Evolutionary conservation across 768 basidiomycete genomes (phyloP), one percentile per base, ranked within the genome.

Genomic region (Suillus decipiens): DNA sequence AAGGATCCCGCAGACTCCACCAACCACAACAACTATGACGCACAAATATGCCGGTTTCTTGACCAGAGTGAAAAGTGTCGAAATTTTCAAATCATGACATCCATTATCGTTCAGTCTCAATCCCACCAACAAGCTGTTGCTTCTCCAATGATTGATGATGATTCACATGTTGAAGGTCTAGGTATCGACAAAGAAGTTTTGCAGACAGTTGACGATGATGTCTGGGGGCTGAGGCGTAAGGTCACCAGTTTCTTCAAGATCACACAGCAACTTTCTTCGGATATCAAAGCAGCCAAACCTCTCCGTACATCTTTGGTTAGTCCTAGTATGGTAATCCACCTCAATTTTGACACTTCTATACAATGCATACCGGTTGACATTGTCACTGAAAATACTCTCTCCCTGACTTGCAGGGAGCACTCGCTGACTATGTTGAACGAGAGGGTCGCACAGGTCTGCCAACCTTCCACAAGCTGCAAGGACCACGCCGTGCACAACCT

Each of bases 11-110:
- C 73, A 45, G 61, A 68, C 5, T 37, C 68, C 4, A 62, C 36
- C 1, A 71, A 68, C 2, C 79, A 79, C 60, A 71, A 72, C 3
- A 61, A 75, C 28, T 76, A 76, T 45, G 70, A 78, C 53, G 51
- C 71, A 0, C 77, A 80, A 61, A 79, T 80, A 42, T 75, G 72
- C 43, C 62, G 70, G 6, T 65, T 67, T 48, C 64, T 80, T 11
- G 75, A 78, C 54, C 69, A 69, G 2, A 14, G 39, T 2, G 73
- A 79, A 15, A 78, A 77, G 66, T 60, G 69, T 45, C 50, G 63
- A 3, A 14, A 56, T 5, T 79, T 79, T 60, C 66, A 61, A 12
- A 72, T 24, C 64, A 3, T 2, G 0, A 47, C 45, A 12, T 47
- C 45, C 12, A 37, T 55, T 22, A 12, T 31, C 5, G 0, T 33